Evolutionary conservation across 2,329 filamentous ascomycete species (phyloP), one percentile per base, ranked within the genome.

Genomic region (Colletotrichum brevisporum): DNA sequence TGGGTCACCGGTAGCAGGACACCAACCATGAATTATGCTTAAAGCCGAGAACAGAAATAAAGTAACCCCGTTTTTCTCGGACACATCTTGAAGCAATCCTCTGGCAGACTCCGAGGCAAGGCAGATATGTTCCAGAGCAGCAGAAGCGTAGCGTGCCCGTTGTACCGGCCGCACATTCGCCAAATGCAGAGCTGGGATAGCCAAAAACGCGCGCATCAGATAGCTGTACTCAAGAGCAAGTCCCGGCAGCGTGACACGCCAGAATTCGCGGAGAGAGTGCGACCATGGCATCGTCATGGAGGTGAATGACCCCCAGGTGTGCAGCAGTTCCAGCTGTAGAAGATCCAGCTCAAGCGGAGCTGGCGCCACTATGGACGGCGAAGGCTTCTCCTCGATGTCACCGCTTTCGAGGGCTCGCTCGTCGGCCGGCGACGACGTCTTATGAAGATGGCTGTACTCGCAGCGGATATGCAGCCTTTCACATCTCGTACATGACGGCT

Each of bases 261-360:
- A 69, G 16, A 69, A 69, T 27, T 56, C 62, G 15, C 57, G 13
- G 8, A 69, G 57, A 5, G 39, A 43, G 1, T 45, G 48, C 1
- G 57, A 51, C 43, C 56, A 62, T 5, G 67, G 45, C 5, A 69
- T 8, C 2, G 67, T 58, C 1, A 16, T 3, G 3, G 15, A 57
- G 1, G 67, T 66, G n/a, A 66, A 66, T 2, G 47, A 52, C 5
- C 6, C 39, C 31, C 63, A 69, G 0, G 67, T 62, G 5, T 62
- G 55, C 2, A 69, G n/a, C 13, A 69, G 63, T 24, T 69, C 67
- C 0, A 69, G 62, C 13, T 65, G 63, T 5, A 61, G 47, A 6
- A 69, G 26, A 2, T 69, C 39, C 3, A 66, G 36, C 2, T 31
- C 26, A 18, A 10, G 26, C 18, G 26, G 10, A 4, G 9, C 13